phyloP scores from a whole-genome alignment of 257 asterid species.

The Capsicum rhomboideum region DNA sequence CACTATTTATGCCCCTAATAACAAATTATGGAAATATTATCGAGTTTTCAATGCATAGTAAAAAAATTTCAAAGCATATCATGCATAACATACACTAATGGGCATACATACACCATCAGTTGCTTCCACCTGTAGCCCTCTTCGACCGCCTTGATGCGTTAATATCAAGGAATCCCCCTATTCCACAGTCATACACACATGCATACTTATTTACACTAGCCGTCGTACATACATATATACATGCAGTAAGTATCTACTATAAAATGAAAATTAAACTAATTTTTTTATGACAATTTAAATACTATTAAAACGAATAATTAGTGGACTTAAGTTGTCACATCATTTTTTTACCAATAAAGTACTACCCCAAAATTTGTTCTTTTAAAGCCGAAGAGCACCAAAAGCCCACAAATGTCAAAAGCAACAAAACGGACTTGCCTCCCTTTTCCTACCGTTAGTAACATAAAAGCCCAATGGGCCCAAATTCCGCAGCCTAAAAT shows the following conservation, averaged over 20 bases:
- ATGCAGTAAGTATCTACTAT: neutral
- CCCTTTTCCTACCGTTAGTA: conserved; percentile 33
- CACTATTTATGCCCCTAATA: too few relatives aligned
- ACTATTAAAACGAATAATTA: neutral
- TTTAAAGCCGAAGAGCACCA: neutral
- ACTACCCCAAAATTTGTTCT: neutral
- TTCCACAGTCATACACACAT: too few relatives aligned
- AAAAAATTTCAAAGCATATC: too few relatives aligned
- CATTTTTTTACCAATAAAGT: neutral
- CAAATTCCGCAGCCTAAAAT: neutral
- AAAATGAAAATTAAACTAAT: neutral
- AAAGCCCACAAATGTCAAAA: conserved; percentile 8
- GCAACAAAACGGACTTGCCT: conserved; percentile 19
- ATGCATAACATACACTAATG: too few relatives aligned
- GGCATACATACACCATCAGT: too few relatives aligned
- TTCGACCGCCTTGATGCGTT: too few relatives aligned
- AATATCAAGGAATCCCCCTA: too few relatives aligned
- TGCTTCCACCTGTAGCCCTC: too few relatives aligned
- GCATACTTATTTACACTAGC: too few relatives aligned
- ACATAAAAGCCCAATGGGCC: neutral
- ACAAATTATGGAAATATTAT: too few relatives aligned
- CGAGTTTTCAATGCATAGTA: too few relatives aligned
- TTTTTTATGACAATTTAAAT: neutral
- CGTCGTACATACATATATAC: too few relatives aligned
- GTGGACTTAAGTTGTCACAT: neutral